A percentile compares a stretch with the other conserved stretches of the same genome.
Conservation (phyloP, 441 rosid species). For the Corymbia citriodora region DNA sequence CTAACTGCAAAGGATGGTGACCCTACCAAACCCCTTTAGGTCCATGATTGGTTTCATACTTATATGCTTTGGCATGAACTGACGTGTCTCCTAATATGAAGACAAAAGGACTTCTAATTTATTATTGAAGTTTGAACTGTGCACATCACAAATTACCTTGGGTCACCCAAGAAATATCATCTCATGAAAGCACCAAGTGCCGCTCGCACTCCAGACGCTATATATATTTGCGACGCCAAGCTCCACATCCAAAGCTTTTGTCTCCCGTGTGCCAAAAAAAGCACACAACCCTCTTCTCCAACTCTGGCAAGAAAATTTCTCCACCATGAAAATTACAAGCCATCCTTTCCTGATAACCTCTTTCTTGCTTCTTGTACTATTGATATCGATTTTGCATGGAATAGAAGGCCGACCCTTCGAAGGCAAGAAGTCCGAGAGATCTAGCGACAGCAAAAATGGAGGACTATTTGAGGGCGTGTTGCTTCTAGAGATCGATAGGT, state of each 20-base stretch:
- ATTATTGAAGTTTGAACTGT: neutral
- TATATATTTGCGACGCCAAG: neutral
- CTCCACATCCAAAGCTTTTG: neutral
- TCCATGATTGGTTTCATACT: neutral
- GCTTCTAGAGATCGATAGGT: conserved; percentile 27
- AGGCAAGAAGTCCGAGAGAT: conserved; percentile 12
- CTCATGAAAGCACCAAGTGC: neutral
- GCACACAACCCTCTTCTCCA: neutral
- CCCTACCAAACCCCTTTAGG: neutral
- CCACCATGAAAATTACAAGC: conserved; percentile 15
- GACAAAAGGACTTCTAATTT: neutral
- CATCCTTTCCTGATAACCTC: conserved; percentile 5
- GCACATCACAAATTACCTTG: neutral
- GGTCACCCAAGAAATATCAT: neutral
- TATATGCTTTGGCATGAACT: neutral
- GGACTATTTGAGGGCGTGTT: conserved; percentile 38
- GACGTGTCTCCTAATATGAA: neutral
- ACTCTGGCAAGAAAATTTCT: neutral
- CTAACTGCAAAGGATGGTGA: neutral
- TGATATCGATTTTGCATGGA: conserved; percentile 3
- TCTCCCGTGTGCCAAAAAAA: neutral
- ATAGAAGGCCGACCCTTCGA: conserved; percentile 47
- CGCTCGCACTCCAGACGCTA: neutral
- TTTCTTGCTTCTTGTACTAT: conserved; percentile 19
- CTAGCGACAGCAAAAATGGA: conserved; percentile 10